Percentiles rank a stretch among this genome's conserved stretches.
phyloP scores from a whole-genome alignment of 192 early-diverging fungal species.

The Gamsiella multidivaricata region DNA sequence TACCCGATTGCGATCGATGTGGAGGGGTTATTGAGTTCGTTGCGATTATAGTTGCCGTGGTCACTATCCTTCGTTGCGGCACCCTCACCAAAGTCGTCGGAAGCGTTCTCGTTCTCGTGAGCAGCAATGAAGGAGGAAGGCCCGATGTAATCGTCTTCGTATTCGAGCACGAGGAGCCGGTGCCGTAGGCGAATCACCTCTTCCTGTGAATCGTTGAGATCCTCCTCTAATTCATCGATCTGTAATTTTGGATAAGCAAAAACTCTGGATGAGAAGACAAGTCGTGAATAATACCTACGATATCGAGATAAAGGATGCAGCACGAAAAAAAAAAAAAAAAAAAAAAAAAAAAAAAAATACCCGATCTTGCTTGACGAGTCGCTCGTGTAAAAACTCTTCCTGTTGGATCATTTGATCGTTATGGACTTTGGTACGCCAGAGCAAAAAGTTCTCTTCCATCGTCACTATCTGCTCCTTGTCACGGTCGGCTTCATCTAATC shows the following conservation, averaged over 20 bases:
- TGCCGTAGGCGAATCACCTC: constrained; percentile 30
- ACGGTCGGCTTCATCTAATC: constrained; percentile 22
- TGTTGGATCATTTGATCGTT: constrained; percentile 33
- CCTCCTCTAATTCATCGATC: constrained; percentile 46
- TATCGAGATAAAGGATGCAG: neutral
- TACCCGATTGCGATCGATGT: constrained; percentile 5
- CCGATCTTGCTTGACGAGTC: constrained; percentile 29
- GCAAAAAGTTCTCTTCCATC: constrained; percentile 48
- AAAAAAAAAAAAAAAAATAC: constrained; percentile 13
- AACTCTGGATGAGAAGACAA: no score
- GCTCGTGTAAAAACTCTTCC: constrained; percentile 30
- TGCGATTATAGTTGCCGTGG: neutral
- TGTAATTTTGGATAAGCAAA: no score
- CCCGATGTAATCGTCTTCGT: constrained; percentile 43
- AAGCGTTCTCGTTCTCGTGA: neutral
- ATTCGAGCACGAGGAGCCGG: constrained; percentile 36
- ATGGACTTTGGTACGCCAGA: constrained; percentile 42
- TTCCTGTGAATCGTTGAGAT: constrained; percentile 20
- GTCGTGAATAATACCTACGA: no score
- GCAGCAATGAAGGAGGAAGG: constrained; percentile 14
- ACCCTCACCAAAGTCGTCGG: no score
- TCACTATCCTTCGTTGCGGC: neutral
- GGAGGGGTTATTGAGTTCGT: neutral
- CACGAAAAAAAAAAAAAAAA: neutral
- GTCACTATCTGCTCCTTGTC: constrained; percentile 29